phyloP scores from a whole-genome alignment of 768 basidiomycete species.

The Rhizopogon sp. region DNA sequence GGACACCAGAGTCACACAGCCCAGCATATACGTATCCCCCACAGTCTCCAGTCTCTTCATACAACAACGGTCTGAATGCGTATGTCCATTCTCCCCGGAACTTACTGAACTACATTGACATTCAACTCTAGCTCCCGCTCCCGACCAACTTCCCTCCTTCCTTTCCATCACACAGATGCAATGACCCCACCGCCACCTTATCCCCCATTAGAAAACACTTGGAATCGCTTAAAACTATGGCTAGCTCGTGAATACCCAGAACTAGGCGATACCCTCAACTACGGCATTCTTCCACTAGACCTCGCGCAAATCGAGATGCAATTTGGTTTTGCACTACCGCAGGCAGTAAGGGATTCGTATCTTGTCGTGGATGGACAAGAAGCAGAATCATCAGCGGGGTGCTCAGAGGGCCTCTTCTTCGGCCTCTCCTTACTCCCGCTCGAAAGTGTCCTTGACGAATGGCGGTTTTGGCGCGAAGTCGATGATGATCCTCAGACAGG shows the following conservation, averaged over 20 bases:
- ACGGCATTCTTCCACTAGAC: conserved; percentile 77
- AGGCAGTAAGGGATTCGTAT: conserved; percentile 88
- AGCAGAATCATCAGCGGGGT: conserved; percentile 81
- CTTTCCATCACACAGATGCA: conserved; percentile 56
- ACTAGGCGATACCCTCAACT: conserved; percentile 92
- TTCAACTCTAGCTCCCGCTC: conserved; percentile 32
- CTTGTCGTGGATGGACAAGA: conserved; percentile 90
- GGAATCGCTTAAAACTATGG: conserved; percentile 81
- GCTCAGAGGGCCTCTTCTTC: conserved; percentile 89
- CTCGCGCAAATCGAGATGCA: conserved; percentile 79
- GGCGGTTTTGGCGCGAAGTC: conserved; percentile 94
- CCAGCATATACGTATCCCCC: conserved; percentile 79
- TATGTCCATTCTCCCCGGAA: conserved; percentile 23
- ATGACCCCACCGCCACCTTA: conserved; percentile 41
- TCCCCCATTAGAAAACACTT: conserved; percentile 78
- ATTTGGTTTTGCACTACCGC: conserved; percentile 80
- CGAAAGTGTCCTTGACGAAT: conserved; percentile 92
- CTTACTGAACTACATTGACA: conserved; percentile 1
- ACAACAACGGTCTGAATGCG: conserved; percentile 59
- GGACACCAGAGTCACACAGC: conserved; percentile 43
- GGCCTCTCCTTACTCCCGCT: conserved; percentile 91
- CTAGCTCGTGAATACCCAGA: conserved; percentile 87
- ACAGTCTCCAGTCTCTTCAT: conserved; percentile 44
- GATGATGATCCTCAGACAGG: conserved; percentile 86
- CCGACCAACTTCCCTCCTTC: conserved; percentile 55